phyloP scores from a whole-genome alignment of 441 rosid genomes.

The Kokia cookei region DNA sequence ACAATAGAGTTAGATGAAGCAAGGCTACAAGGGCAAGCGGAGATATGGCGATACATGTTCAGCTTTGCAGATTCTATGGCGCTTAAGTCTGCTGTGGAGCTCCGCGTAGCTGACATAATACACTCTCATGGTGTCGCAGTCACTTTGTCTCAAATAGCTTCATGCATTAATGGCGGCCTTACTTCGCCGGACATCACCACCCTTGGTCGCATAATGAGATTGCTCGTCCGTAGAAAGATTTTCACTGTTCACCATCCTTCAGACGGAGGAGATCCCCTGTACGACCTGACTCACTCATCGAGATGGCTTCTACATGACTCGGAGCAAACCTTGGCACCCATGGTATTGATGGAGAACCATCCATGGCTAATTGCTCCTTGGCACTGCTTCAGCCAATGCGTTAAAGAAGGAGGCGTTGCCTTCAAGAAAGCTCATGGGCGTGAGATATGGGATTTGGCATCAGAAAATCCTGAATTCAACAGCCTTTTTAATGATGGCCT shows the following conservation, averaged over 20 bases:
- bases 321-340: slow-evolving; percentile 21
- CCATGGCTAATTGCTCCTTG: slow-evolving; percentile 17
- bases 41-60: slow-evolving; percentile 19
- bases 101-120: slow-evolving; percentile 19
- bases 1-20: not conserved
- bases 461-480: slow-evolving; percentile 22
- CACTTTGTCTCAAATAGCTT: slow-evolving; percentile 33
- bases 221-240: slow-evolving; percentile 24
- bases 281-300: slow-evolving; percentile 21
- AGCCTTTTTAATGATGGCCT: slow-evolving; percentile 25
- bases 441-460: slow-evolving; percentile 33
- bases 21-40: slow-evolving; percentile 20
- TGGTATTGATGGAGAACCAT: slow-evolving; percentile 18
- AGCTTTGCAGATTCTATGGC: slow-evolving; percentile 34
- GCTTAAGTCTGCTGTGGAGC: slow-evolving; percentile 35
- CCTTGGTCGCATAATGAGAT: slow-evolving; percentile 35
- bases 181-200: slow-evolving; percentile 17
- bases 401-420: slow-evolving; percentile 32
- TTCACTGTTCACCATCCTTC: slow-evolving; percentile 15
- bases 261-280: slow-evolving; percentile 19
- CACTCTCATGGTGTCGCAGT: slow-evolving; percentile 8
- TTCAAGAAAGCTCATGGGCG: slow-evolving; percentile 35
- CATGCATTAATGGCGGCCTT: not conserved
- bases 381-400: slow-evolving; percentile 24
- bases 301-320: slow-evolving; percentile 26